Evolutionary conservation across 1,284 basidiomycete species (phyloP).

Genomic region (Mycosarcoma maydis): DNA sequence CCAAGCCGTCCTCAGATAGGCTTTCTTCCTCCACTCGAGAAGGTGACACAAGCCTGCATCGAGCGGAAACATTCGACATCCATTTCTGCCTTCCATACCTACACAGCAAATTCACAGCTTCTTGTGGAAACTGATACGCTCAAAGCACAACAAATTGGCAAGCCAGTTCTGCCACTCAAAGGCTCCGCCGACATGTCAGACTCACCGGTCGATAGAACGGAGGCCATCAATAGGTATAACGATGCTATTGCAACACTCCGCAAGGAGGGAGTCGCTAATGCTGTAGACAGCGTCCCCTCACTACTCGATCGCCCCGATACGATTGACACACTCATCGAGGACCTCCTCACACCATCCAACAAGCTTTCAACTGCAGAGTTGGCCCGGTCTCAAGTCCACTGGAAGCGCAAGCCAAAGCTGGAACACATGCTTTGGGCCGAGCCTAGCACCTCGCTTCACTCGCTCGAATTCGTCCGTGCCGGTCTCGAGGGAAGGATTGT

Average conservation of each 20-base stretch:
- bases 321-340: conserved; percentile 19
- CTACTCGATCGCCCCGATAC: conserved; percentile 7
- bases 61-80: background rate
- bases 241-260: conserved; percentile 21
- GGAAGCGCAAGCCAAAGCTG: conserved; percentile 42
- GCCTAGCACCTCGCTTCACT: conserved; percentile 45
- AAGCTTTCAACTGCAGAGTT: conserved; percentile 24
- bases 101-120: background rate
- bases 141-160: too few relatives aligned
- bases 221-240: conserved; percentile 30
- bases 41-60: conserved; percentile 13
- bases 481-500: conserved; percentile 61
- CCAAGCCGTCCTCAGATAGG: background rate
- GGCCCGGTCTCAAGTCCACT: conserved; percentile 37
- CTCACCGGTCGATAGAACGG: background rate
- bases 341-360: conserved; percentile 28
- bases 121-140: background rate
- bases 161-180: background rate
- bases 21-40: conserved; percentile 3
- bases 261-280: background rate
- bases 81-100: background rate
- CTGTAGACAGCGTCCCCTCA: background rate
- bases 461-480: conserved; percentile 62
- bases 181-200: conserved; percentile 8
- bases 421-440: conserved; percentile 55